phyloP scores from a whole-genome alignment of 192 early-diverging fungal species.

The Neocallimastix lanati region DNA sequence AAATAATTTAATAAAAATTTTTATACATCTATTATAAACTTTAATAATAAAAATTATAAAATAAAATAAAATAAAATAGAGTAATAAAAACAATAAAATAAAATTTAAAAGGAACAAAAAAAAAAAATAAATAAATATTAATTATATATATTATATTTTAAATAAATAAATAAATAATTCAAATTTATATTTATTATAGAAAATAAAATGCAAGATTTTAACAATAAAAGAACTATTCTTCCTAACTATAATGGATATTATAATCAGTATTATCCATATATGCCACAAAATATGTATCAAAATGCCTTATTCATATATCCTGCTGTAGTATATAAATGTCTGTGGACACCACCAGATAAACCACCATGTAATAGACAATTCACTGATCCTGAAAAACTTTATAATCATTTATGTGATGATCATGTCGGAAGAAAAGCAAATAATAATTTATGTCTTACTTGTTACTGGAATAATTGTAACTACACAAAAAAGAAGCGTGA shows the following conservation, averaged over 20 bases:
- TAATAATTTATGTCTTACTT: slow-evolving; percentile 70
- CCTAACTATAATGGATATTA: not conserved
- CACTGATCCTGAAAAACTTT: slow-evolving; percentile 64
- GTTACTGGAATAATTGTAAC: slow-evolving; percentile 71
- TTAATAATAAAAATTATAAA: no score
- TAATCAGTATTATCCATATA: not conserved
- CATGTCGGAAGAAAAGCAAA: slow-evolving; percentile 82
- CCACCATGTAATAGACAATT: slow-evolving; percentile 13
- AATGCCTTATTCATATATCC: not conserved
- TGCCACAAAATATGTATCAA: not conserved
- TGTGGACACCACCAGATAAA: not conserved
- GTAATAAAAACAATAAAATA: no score
- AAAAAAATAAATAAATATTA: no score
- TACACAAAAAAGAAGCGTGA: slow-evolving; percentile 64
- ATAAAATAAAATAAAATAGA: no score
- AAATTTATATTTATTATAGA: no score
- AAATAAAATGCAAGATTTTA: not conserved
- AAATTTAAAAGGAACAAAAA: no score
- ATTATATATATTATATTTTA: no score
- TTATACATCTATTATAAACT: no score
- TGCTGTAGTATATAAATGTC: not conserved
- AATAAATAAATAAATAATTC: no score
- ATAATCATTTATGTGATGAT: slow-evolving; percentile 64
- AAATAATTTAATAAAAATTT: no score
- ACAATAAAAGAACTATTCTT: not conserved